Percentiles rank a stretch among this genome's conserved stretches.
These are phyloP conservation scores for Puccinia coronata DNA, from an alignment of 1,284 basidiomycete genomes.

Conservation along the genomic window DNA sequence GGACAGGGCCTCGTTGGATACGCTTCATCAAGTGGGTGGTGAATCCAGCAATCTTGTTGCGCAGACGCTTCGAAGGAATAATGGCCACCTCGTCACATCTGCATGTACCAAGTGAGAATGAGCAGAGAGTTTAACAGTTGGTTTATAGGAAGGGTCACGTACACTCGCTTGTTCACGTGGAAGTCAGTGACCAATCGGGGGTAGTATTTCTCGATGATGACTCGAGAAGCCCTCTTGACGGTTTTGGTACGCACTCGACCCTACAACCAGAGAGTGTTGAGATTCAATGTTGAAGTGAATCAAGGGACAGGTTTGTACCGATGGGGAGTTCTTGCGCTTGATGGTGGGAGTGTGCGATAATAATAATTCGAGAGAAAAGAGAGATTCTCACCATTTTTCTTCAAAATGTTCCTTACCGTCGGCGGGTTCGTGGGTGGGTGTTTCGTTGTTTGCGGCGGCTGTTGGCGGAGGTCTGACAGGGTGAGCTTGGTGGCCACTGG, in stretches of 20 bases:
- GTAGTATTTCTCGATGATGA: slow-evolving; percentile 99
- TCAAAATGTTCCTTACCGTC: slow-evolving; percentile 13
- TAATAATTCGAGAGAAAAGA: background rate
- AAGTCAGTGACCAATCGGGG: slow-evolving; percentile 94
- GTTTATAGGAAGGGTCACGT: background rate
- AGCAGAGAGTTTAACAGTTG: no score
- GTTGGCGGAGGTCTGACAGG: no score
- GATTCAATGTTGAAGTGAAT: no score
- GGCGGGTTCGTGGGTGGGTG: background rate
- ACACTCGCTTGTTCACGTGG: slow-evolving; percentile 61
- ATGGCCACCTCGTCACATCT: slow-evolving; percentile 95
- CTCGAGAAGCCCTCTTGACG: slow-evolving; percentile 97
- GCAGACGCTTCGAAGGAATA: slow-evolving; percentile 96
- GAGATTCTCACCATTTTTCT: slow-evolving; percentile 18
- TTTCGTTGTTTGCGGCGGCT: background rate
- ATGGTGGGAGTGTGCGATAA: no score
- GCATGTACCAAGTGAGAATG: slow-evolving; percentile 99
- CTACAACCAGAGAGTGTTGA: slow-evolving; percentile 61
- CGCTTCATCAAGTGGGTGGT: slow-evolving; percentile 99
- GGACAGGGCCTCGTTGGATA: slow-evolving; percentile 98
- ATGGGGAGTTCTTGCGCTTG: no score
- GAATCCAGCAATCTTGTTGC: slow-evolving; percentile 99
- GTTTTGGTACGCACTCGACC: slow-evolving; percentile 99
- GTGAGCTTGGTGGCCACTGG: no score
- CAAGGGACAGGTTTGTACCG: no score